These are phyloP conservation scores for Meyerozyma carpophila DNA, from an alignment of 1,139 yeast genomes.

Conservation along the genomic window DNA sequence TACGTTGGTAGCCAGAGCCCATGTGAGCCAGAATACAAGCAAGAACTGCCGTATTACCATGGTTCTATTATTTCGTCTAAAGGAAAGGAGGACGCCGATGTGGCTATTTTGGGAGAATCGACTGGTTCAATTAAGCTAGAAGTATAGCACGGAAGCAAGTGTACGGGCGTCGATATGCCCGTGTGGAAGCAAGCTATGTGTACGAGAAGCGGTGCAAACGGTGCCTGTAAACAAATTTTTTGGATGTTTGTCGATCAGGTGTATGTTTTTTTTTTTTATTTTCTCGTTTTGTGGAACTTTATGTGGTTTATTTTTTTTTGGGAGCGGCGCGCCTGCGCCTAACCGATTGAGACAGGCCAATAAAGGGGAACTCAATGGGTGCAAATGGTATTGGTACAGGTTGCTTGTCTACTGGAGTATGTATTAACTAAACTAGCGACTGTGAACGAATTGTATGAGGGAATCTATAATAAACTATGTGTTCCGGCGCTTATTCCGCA, in stretches of 20 bases:
- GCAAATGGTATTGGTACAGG: neutral
- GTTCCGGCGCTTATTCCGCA: no score
- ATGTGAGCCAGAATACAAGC: neutral
- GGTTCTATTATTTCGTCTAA: neutral
- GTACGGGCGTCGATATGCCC: neutral
- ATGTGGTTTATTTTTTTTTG: neutral
- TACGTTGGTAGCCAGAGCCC: slow-evolving; percentile 5
- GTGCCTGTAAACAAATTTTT: neutral
- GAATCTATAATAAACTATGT: no score
- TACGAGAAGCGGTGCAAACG: neutral
- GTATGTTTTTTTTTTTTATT: neutral
- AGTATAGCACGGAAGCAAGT: neutral
- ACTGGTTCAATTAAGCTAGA: neutral
- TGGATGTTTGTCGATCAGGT: neutral
- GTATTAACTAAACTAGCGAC: no score
- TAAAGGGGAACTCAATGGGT: neutral
- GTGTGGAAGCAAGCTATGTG: neutral
- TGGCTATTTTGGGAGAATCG: no score
- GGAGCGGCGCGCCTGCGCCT: neutral
- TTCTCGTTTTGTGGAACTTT: neutral
- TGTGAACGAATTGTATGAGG: no score
- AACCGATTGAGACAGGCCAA: neutral
- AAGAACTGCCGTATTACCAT: neutral
- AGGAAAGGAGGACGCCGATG: neutral
- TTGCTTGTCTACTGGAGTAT: no score